These are phyloP conservation scores for Austroboletus eburneus DNA, from an alignment of 768 basidiomycete species.

Conservation along the genomic window DNA sequence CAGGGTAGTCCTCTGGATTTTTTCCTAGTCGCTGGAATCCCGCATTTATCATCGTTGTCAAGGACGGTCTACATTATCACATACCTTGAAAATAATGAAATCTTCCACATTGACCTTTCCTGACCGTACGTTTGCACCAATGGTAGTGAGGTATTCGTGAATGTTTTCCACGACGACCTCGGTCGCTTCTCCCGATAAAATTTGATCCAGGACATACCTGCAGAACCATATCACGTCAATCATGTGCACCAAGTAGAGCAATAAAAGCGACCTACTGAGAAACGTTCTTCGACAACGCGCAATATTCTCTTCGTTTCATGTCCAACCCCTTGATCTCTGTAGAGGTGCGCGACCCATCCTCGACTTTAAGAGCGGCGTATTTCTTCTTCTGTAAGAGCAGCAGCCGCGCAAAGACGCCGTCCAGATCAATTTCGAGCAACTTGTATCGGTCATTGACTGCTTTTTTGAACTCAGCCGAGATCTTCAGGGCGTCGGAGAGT, in stretches of 20 bases:
- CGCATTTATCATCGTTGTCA: not conserved
- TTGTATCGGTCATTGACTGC: conserved; percentile 94
- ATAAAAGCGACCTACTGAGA: conserved; percentile 67
- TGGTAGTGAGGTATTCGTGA: conserved; percentile 79
- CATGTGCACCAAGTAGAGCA: not conserved
- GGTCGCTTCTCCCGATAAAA: conserved; percentile 86
- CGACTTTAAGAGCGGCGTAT: conserved; percentile 95
- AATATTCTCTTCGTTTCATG: conserved; percentile 98
- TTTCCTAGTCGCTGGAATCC: conserved; percentile 79
- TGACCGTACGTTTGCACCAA: conserved; percentile 74
- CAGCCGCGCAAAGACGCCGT: conserved; percentile 89
- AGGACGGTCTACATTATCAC: too few relatives aligned
- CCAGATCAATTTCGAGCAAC: conserved; percentile 94
- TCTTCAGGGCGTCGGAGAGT: conserved; percentile 83
- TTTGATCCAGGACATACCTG: conserved; percentile 86
- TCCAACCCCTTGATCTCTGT: conserved; percentile 96
- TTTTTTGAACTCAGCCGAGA: conserved; percentile 90
- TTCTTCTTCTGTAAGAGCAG: conserved; percentile 98
- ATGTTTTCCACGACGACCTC: conserved; percentile 88
- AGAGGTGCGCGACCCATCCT: conserved; percentile 70
- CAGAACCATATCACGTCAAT: conserved; percentile 1
- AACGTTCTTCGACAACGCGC: conserved; percentile 83
- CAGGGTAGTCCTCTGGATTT: conserved; percentile 95
- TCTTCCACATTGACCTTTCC: conserved; percentile 85
- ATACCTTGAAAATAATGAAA: conserved; percentile 90